phyloP scores from a whole-genome alignment of 345 rosid species.

The Cardamine resedifolia region DNA sequence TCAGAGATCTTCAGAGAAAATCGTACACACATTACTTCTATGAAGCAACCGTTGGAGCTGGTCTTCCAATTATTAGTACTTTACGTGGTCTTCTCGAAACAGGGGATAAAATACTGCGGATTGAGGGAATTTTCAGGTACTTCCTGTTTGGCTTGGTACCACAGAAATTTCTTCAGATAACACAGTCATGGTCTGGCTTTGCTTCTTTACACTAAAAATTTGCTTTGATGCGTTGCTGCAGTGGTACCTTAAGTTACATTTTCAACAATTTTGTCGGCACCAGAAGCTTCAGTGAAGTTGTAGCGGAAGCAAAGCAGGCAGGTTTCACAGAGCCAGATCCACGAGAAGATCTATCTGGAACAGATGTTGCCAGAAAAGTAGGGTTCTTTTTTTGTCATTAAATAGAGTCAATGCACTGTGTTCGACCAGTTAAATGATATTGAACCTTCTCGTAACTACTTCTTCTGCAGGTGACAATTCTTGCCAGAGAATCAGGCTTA shows the following conservation, averaged over 20 bases:
- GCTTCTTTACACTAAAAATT: constrained; percentile 7
- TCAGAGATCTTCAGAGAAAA: constrained; percentile 92
- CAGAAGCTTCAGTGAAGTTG: constrained; percentile 78
- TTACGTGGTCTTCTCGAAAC: constrained; percentile 96
- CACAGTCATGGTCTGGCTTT: not conserved
- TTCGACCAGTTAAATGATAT: not conserved
- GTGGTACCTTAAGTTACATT: constrained; percentile 96
- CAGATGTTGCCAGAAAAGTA: constrained; percentile 99
- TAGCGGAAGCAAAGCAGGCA: constrained; percentile 80
- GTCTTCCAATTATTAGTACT: constrained; percentile 96
- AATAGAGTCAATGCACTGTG: not conserved
- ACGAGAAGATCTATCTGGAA: constrained; percentile 97
- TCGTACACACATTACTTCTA: constrained; percentile 97
- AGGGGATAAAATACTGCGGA: constrained; percentile 82
- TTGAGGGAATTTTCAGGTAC: constrained; percentile 97
- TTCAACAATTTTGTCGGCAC: constrained; percentile 76
- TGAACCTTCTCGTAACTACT: not conserved
- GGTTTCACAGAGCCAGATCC: constrained; percentile 99
- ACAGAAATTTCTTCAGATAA: not conserved
- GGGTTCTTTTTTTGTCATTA: not conserved
- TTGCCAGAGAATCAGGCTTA: constrained; percentile 94
- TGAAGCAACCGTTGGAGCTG: constrained; percentile 99
- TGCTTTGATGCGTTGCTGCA: constrained; percentile 38
- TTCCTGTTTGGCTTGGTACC: not conserved
- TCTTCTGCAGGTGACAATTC: constrained; percentile 78